A percentile compares a stretch with the other conserved stretches of the same genome.
Conservation (phyloP, 768 basidiomycete species). For the Lactifluus subvellereus region DNA sequence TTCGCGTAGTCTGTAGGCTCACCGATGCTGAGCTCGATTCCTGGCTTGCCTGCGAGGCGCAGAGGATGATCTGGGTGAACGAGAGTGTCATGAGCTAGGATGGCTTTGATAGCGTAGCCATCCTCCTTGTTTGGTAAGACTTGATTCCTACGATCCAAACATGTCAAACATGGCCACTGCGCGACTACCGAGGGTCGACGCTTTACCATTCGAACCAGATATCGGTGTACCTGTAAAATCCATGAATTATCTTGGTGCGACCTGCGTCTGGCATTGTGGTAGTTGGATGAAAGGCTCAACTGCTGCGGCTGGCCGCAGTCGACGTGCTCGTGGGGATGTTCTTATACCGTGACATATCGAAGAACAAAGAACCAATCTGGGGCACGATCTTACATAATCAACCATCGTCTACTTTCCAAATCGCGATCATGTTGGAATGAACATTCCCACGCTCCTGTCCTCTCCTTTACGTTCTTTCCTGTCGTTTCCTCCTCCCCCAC, state of each 20-base stretch:
- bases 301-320: slow-evolving; percentile 9
- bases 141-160: slow-evolving; percentile 42
- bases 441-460: slow-evolving; percentile 25
- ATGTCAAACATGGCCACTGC: slow-evolving; percentile 6
- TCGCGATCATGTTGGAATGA: slow-evolving; percentile 18
- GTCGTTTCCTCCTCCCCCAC: not conserved
- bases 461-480: not conserved
- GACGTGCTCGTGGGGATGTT: not conserved
- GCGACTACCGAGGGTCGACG: not conserved
- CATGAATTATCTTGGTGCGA: slow-evolving; percentile 38
- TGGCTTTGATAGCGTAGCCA: slow-evolving; percentile 57
- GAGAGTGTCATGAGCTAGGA: slow-evolving; percentile 63
- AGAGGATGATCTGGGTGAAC: slow-evolving; percentile 70
- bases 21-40: slow-evolving; percentile 70
- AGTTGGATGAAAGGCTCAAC: not conserved
- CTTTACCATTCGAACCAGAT: slow-evolving; percentile 75
- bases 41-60: slow-evolving; percentile 53
- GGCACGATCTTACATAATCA: slow-evolving; percentile 4
- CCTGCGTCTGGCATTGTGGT: slow-evolving; percentile 32
- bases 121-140: slow-evolving; percentile 55
- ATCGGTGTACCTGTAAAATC: slow-evolving; percentile 81
- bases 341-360: not conserved
- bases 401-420: slow-evolving; percentile 11
- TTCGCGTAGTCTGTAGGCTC: slow-evolving; percentile 14
- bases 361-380: no score